Evolutionary conservation across 176 grass and related monocot genomes (phyloP).

Genomic region (Avena atlantica): DNA sequence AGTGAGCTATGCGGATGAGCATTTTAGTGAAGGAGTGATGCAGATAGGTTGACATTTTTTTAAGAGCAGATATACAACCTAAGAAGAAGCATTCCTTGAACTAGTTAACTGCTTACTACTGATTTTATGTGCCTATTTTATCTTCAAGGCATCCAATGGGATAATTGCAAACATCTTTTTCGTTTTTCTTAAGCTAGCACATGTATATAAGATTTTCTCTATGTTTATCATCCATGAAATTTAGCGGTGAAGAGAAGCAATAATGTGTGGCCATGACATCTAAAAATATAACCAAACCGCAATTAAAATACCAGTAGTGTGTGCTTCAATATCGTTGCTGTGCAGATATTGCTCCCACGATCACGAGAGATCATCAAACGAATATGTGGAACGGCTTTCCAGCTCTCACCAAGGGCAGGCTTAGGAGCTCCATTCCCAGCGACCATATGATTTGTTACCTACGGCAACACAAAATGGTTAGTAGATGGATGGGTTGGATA

Average conservation of each 20-base stretch:
- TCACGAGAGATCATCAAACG: slow-evolving; percentile 56
- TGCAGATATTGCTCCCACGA: slow-evolving; percentile 48
- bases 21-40: background rate
- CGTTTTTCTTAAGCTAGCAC: background rate
- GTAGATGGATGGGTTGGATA: background rate
- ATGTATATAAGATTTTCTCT: background rate
- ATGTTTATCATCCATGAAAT: slow-evolving; percentile 16
- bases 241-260: slow-evolving; percentile 26
- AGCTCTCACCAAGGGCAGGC: slow-evolving; percentile 70
- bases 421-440: slow-evolving; percentile 64
- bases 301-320: slow-evolving; percentile 58
- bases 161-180: background rate
- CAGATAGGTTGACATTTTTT: background rate
- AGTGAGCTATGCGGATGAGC: background rate
- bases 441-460: slow-evolving; percentile 70
- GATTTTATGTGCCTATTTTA: background rate
- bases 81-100: slow-evolving; percentile 10
- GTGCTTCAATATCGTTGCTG: slow-evolving; percentile 64
- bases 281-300: slow-evolving; percentile 8
- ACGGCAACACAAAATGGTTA: slow-evolving; percentile 21
- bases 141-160: background rate
- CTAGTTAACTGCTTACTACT: background rate
- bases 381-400: slow-evolving; percentile 71
- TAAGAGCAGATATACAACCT: background rate
- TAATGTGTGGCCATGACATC: background rate